Conservation (phyloP, 768 basidiomycete genomes). For the Serendipita sp. region DNA sequence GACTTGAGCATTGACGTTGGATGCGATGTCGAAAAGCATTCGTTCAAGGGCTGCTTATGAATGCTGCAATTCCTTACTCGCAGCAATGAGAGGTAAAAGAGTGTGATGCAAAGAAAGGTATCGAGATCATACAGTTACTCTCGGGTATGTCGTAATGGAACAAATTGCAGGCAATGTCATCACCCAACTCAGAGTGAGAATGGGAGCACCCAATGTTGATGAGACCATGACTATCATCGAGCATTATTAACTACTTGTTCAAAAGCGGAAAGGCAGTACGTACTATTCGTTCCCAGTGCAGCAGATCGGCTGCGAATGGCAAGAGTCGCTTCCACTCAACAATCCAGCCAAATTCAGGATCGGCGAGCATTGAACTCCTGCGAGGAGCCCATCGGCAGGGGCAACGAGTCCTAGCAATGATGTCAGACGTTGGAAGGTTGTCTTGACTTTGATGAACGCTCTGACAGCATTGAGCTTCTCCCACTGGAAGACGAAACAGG, state of each 20-base stretch:
- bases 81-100: no score
- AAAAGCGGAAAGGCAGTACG: background rate
- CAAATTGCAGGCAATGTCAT: background rate
- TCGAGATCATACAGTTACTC: no score
- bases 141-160: no score
- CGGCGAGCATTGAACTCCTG: conserved; percentile 1
- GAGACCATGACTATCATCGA: background rate
- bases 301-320: background rate
- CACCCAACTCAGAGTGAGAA: background rate
- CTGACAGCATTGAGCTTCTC: conserved; percentile 3
- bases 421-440: background rate
- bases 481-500: background rate
- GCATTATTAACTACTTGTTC: background rate
- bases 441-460: background rate
- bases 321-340: background rate
- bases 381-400: background rate
- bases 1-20: no score
- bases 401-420: background rate
- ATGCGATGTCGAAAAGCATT: no score
- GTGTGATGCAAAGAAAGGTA: no score
- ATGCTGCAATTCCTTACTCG: no score
- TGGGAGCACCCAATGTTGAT: conserved; percentile 7
- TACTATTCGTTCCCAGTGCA: conserved; percentile 6
- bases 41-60: no score
- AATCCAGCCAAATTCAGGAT: background rate